These are phyloP conservation scores for Clonostachys rosea DNA, from an alignment of 2,329 filamentous ascomycete genomes.

Conservation along the genomic window DNA sequence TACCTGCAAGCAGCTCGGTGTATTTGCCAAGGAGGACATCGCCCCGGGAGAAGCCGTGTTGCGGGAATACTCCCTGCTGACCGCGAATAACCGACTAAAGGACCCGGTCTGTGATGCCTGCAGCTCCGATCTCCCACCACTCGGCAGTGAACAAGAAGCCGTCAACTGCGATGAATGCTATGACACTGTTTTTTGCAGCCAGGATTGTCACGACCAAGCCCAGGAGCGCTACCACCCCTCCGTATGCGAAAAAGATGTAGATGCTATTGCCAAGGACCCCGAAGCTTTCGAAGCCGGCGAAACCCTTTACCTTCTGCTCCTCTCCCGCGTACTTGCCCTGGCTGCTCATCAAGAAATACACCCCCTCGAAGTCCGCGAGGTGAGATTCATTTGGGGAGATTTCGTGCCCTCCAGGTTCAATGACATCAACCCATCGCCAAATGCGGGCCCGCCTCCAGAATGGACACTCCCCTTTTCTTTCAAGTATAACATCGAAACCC, in stretches of 20 bases:
- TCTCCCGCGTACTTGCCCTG: conserved; percentile 61
- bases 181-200: conserved; percentile 63
- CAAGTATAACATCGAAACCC: conserved; percentile 67
- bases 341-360: conserved; percentile 54
- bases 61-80: conserved; percentile 78
- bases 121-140: conserved; percentile 64
- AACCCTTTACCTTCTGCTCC: conserved; percentile 58
- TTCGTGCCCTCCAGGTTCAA: conserved; percentile 50
- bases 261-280: conserved; percentile 60
- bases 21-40: conserved; percentile 85
- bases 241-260: conserved; percentile 62
- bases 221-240: conserved; percentile 58
- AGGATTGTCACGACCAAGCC: conserved; percentile 53
- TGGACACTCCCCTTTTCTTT: conserved; percentile 77
- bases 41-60: conserved; percentile 71
- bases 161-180: conserved; percentile 57
- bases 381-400: conserved; percentile 68
- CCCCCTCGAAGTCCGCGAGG: conserved; percentile 58
- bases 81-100: conserved; percentile 83
- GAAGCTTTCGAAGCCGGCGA: conserved; percentile 55
- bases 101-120: conserved; percentile 89
- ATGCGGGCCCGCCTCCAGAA: conserved; percentile 50
- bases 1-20: conserved; percentile 73
- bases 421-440: conserved; percentile 47
- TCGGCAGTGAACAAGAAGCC: conserved; percentile 39